phyloP scores from a whole-genome alignment of 208 protist species.

The Leishmania braziliensis region DNA sequence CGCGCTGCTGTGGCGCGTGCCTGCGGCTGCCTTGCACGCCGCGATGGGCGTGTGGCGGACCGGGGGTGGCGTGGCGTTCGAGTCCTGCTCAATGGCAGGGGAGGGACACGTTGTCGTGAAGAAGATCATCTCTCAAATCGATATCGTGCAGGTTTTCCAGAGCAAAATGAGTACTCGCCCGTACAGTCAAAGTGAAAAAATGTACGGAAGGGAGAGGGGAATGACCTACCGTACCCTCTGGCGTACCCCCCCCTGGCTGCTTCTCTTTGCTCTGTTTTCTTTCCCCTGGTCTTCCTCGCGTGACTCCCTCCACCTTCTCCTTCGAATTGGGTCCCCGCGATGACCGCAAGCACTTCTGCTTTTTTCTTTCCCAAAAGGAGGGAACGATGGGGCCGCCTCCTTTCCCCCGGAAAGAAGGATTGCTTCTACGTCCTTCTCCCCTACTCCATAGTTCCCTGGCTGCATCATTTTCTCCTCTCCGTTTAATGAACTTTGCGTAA shows the following conservation, averaged over 20 bases:
- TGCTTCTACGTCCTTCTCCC: not conserved
- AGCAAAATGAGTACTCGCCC: not conserved
- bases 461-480: not conserved
- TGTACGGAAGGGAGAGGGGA: not conserved
- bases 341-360: not conserved
- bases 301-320: not conserved
- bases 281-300: not conserved
- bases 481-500: not conserved
- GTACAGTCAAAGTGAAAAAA: not conserved
- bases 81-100: not conserved
- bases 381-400: not conserved
- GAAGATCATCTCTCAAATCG: not conserved
- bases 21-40: not conserved
- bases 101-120: not conserved
- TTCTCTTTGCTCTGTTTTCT: not conserved
- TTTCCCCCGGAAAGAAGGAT: not conserved
- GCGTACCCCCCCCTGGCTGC: not conserved
- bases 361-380: not conserved
- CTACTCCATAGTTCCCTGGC: not conserved
- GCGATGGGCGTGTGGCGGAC: not conserved
- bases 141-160: not conserved
- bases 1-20: no score
- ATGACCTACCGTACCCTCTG: not conserved
- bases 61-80: not conserved
- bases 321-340: not conserved